Percentiles rank a stretch among this genome's conserved stretches.
Evolutionary conservation across 2,329 filamentous ascomycete species (phyloP).

Genomic region (Plectosphaerella sp.): DNA sequence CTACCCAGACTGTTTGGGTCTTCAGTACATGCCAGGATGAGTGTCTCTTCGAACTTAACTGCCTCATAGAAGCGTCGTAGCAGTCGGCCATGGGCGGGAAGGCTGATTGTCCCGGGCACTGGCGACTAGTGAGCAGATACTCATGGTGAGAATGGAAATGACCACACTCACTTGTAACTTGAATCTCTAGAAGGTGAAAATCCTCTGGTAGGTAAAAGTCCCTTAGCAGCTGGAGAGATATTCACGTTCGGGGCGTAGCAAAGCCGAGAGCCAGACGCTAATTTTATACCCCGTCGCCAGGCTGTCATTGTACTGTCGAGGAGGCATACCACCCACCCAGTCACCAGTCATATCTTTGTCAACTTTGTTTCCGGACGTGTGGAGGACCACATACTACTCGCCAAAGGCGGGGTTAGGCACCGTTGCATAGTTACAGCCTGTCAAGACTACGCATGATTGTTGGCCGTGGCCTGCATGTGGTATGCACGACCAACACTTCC

Average conservation of each 20-base stretch:
- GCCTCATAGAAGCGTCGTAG: slow-evolving; percentile 22
- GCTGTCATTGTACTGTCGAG: not conserved
- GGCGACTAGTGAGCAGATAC: not conserved
- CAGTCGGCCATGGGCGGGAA: not conserved
- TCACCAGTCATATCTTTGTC: too few species aligned
- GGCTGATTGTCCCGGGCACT: not conserved
- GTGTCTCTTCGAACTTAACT: slow-evolving; percentile 17
- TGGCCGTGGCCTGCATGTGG: not conserved
- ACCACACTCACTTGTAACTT: not conserved
- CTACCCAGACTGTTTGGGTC: not conserved
- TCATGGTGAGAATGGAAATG: not conserved
- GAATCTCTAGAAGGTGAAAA: not conserved
- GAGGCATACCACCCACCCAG: too few species aligned
- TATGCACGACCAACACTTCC: not conserved
- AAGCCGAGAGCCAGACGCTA: not conserved
- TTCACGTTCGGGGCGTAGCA: not conserved
- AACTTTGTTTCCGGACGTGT: too few species aligned
- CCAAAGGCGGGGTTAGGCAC: too few species aligned
- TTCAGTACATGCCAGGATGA: slow-evolving; percentile 7
- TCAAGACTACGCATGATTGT: not conserved
- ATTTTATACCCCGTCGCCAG: not conserved
- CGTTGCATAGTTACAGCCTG: too few species aligned
- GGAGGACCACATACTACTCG: too few species aligned
- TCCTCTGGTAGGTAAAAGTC: not conserved
- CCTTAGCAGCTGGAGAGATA: not conserved